These are phyloP conservation scores for Lactarius deliciosus DNA, from an alignment of 768 basidiomycete genomes.

Conservation along the genomic window DNA sequence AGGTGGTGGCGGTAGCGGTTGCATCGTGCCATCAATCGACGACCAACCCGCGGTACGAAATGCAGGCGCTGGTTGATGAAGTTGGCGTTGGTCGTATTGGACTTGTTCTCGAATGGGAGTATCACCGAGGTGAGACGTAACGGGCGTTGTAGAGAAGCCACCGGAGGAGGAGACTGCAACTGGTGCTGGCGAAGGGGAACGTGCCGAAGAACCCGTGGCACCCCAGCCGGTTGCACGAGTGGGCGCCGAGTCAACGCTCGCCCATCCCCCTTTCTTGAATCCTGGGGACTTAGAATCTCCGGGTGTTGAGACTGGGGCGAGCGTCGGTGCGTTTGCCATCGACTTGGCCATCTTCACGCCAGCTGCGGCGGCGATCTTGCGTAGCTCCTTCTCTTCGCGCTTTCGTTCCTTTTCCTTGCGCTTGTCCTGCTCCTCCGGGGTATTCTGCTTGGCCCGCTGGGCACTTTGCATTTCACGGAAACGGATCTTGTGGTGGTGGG, in stretches of 20 bases:
- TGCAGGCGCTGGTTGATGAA: constrained; percentile 39
- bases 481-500: constrained; percentile 83
- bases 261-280: constrained; percentile 37
- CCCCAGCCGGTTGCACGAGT: constrained; percentile 47
- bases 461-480: constrained; percentile 80
- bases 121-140: background rate
- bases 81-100: constrained; percentile 8
- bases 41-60: constrained; percentile 70
- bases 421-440: constrained; percentile 65
- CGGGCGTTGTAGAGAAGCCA: background rate
- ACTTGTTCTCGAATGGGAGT: background rate
- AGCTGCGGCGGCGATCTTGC: constrained; percentile 79
- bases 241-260: constrained; percentile 13
- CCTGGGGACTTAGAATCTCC: constrained; percentile 33
- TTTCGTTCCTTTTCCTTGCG: constrained; percentile 85
- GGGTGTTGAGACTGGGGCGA: constrained; percentile 24
- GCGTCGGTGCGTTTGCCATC: constrained; percentile 33
- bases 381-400: constrained; percentile 80
- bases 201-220: constrained; percentile 39
- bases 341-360: constrained; percentile 62
- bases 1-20: background rate
- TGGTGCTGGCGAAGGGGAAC: constrained; percentile 14
- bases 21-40: constrained; percentile 52
- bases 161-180: constrained; percentile 2
- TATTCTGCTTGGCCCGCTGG: constrained; percentile 53